phyloP scores from a whole-genome alignment of 306 rosid genomes.

The Rosa chinensis region DNA sequence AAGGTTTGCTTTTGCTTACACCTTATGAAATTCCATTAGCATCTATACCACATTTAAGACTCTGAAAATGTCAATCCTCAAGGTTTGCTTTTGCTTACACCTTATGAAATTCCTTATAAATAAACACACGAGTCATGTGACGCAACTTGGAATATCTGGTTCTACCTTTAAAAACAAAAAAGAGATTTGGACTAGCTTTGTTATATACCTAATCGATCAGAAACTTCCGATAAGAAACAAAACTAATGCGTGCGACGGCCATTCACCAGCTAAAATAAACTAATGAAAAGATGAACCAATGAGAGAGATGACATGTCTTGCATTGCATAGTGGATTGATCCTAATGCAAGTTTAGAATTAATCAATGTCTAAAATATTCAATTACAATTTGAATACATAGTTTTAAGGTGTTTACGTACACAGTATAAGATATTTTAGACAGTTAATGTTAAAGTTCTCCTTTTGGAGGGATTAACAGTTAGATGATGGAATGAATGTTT shows the following conservation, averaged over 20 bases:
- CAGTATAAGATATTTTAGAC: background rate
- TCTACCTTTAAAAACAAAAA: background rate
- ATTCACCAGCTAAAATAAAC: background rate
- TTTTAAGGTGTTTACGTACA: background rate
- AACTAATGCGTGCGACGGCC: background rate
- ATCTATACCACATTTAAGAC: too few species aligned
- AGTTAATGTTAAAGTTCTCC: constrained; percentile 10
- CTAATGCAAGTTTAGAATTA: background rate
- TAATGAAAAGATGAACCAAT: background rate
- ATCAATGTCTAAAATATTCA: background rate
- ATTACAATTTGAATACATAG: background rate
- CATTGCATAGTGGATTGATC: background rate
- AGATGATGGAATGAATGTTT: constrained; percentile 23
- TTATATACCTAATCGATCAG: background rate
- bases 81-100: background rate
- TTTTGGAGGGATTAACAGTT: constrained; percentile 19
- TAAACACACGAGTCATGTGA: constrained; percentile 15
- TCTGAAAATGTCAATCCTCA: too few species aligned
- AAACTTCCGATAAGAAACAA: background rate
- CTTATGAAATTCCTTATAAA: background rate
- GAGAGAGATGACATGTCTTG: constrained; percentile 4
- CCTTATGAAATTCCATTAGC: constrained; percentile 4
- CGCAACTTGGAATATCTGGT: constrained; percentile 8
- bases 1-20: constrained; percentile 3
- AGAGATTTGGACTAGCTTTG: background rate